Evolutionary conservation across 257 asterid species (phyloP), one percentile per base, ranked within the genome.

Genomic region (Rubia yunnanensis): DNA sequence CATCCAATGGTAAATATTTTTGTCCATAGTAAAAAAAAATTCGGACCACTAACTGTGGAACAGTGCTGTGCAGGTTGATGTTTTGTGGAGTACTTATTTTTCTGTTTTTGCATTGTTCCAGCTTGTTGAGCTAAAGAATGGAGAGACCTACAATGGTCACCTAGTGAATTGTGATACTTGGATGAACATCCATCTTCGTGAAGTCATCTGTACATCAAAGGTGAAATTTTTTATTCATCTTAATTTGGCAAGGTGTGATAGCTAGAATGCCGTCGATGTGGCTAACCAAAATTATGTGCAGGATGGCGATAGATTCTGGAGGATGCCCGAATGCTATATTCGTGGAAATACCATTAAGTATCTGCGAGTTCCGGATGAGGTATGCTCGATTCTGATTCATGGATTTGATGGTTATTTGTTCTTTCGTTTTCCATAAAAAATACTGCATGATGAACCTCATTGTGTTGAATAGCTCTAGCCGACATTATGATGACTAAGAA

Each of bases 171-270:
- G 95, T 58, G 98, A 92, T 68, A 92, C 98, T 44, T 92, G 98
- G 98, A 92, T 92, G 98, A 92, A 92, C 78, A 92, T 92, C 80
- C 98, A 92, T 84, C 96, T 92, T 26, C 98, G 98, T 41, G 98
- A 92, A 84, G 98, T 92, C 76, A 92, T 92, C 67, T 89, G 98
- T 70, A 92, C 98, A 48, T 92, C 98, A 17, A 92, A 92, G 98
- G 96, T 92, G 64, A 72, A 48, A 28, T 4, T 71, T 46, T 27
- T 41, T 38, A 7, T 50, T 28, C 30, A 26, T 26, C n/a, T 39
- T 31, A 60, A 31, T 34, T 48, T n/a, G 10, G 50, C 41, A 30
- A 6, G 30, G 7, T 10, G 6, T 7, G 7, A 53, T 52, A 18
- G 1, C 46, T 67, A 50, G 27, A 20, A 50, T 49, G 56, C 50